Evolutionary conservation across 2,329 filamentous ascomycete genomes (phyloP), one percentile per base, ranked within the genome.

Genomic region (Apiospora aurea): DNA sequence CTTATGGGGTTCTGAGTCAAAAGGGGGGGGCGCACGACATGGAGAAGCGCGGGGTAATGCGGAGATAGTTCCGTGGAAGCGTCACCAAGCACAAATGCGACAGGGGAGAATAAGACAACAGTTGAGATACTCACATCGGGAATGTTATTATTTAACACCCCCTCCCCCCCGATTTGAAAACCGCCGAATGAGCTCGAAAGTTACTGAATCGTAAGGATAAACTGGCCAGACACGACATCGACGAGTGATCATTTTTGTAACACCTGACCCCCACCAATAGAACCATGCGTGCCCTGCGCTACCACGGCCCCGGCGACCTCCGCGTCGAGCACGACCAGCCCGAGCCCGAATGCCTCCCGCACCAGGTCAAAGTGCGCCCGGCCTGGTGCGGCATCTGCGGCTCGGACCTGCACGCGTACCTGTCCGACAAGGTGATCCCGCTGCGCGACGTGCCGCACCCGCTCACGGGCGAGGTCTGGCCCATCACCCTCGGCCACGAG

Each of bases 401-500:
- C 16, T 79, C 79, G 8, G 80, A 82, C 70, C 75, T 82, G 1
- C 79, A 81, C 72, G 79, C 80, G 66, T 81, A 79, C 73, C 72
- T 78, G 21, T 74, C 76, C 53, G 79, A 78, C n/a, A 77, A 77
- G 0, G 75, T 80, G 47, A 76, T 80, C 68, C 79, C 79, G 38
- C 72, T 72, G 24, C 68, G 69, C 16, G 75, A 74, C 38, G 74
- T 73, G 34, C 88, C 89, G 0, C 90, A 92, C 75, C 86, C 86
- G 1, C 79, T 92, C 29, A 92, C 90, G 0, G 82, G 85, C 44
- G 88, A 88, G 71, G 83, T 82, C 0, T 84, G 89, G 47, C 91
- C 90, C 4, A 84, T 92, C 13, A 90, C 86, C 0, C 82, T 92
- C 13, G 91, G 91, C 38, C 91, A 93, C 76, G 91, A 93, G 77